phyloP scores from a whole-genome alignment of 352 stramenopile species.

The Globisporangium paroecandrum region DNA sequence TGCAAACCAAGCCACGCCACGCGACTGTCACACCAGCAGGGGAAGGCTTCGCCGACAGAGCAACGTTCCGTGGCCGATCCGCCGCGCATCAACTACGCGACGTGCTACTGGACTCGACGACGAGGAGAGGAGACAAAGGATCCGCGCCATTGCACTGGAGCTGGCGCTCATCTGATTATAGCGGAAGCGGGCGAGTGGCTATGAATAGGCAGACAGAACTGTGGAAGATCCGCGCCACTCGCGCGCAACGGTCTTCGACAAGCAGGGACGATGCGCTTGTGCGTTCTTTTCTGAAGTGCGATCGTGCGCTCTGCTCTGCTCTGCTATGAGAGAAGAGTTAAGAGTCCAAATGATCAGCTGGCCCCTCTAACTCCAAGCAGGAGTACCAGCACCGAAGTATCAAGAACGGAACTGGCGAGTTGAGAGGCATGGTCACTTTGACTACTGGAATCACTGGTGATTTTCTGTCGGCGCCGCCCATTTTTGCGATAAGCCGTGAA shows the following conservation, averaged over 20 bases:
- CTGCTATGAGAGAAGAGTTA: not conserved
- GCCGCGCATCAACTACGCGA: not conserved
- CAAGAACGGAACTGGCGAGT: not conserved
- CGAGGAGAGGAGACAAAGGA: not conserved
- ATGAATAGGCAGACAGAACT: not conserved
- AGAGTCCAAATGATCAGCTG: not conserved
- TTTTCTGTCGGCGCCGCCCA: not conserved
- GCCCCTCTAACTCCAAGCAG: not conserved
- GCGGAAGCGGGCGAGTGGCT: not conserved
- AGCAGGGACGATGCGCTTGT: constrained; percentile 1
- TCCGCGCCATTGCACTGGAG: not conserved
- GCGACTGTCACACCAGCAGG: not conserved
- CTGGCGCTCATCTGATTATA: constrained; percentile 1
- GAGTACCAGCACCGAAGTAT: not conserved
- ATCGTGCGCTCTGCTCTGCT: not conserved
- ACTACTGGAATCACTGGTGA: not conserved
- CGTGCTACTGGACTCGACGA: constrained; percentile 1
- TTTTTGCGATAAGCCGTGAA: not conserved
- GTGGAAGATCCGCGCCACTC: not conserved
- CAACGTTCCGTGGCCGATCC: not conserved
- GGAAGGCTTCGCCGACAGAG: not conserved
- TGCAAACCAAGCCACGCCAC: not conserved
- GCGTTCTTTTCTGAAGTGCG: not conserved
- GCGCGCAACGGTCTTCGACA: not conserved
- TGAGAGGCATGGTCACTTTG: constrained; percentile 8